Base-by-base conservation (phyloP, 805 yeast genomes). In the Candida peoriensis region DNA sequence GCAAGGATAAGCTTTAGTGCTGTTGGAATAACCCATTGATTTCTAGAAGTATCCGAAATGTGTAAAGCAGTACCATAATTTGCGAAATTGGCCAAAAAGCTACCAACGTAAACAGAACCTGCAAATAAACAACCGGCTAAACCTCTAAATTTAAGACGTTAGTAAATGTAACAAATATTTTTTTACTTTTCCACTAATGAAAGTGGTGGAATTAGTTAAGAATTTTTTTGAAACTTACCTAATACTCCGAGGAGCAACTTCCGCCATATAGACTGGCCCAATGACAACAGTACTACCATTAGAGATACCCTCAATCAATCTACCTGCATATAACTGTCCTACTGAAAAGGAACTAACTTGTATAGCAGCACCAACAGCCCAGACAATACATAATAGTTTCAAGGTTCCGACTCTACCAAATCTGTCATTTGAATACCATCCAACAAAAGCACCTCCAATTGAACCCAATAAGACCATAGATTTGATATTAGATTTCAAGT, bases 381-480 rank as follows among this genome's bases (percentile, higher is more conserved):
- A 69, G 13, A 63, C 42, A 2, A 62, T 26, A 44, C 73, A 67
- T 15, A 65, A 61, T 3, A 50, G 48, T 44, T 71, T 72, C 32
- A 73, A 52, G 9, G 78, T 57, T 45, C 71, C 55, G 34, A 72
- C 61, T 46, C 80, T 61, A 13, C 81, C 81, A 25, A 75, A 46
- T 30, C 57, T 58, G 46, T 76, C 81, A 26, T 67, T 70, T 2
- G 71, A 48, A 38, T 60, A 66, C 50, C 67, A 62, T 1, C 78
- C 72, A 16, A 74, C 33, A n/a, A 74, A 33, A 16, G 77, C 60
- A 13, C 81, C 81, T 23, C 71, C 77, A 26, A 74, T 64, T 14
- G 74, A 67, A 4, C 78, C 78, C 20, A 75, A 49, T 45, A 71
- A 78, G 7, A 74, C 80, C 80, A 76, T 76, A 6, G 78, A 59